Conservation (phyloP, 768 basidiomycete species). For the Strobilomyces dryophilus region DNA sequence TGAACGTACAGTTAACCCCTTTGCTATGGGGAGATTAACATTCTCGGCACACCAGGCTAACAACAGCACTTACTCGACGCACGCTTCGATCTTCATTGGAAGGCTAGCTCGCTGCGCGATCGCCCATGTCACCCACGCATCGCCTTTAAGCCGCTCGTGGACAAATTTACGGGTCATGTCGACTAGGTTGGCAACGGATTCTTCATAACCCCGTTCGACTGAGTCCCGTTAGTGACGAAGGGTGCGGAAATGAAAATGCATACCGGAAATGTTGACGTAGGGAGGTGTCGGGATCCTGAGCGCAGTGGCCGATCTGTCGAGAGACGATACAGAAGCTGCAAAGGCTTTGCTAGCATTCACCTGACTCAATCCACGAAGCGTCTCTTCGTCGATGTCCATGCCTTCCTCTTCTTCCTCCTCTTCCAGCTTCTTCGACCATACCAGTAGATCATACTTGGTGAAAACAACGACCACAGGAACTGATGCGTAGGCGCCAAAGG, state of each 20-base stretch:
- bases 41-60: not conserved
- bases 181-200: not conserved
- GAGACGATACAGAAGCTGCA: not conserved
- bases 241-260: not conserved
- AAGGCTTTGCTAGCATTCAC: not conserved
- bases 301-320: not conserved
- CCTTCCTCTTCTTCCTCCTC: not conserved
- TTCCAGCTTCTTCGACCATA: not conserved
- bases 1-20: constrained; percentile 1
- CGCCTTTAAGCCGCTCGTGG: constrained; percentile 1
- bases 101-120: constrained; percentile 5
- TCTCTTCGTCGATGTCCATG: not conserved
- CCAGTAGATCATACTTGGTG: constrained; percentile 6
- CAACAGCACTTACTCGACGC: not conserved
- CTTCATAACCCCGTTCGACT: constrained; percentile 1
- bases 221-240: not conserved
- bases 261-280: not conserved
- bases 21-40: constrained; percentile 1
- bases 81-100: constrained; percentile 4
- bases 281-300: not conserved
- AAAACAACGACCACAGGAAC: constrained; percentile 6
- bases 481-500: not conserved
- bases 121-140: constrained; percentile 7
- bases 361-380: not conserved
- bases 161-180: not conserved